Base-by-base conservation (phyloP, 2,329 filamentous ascomycete species). In the Neocucurbitaria cava region DNA sequence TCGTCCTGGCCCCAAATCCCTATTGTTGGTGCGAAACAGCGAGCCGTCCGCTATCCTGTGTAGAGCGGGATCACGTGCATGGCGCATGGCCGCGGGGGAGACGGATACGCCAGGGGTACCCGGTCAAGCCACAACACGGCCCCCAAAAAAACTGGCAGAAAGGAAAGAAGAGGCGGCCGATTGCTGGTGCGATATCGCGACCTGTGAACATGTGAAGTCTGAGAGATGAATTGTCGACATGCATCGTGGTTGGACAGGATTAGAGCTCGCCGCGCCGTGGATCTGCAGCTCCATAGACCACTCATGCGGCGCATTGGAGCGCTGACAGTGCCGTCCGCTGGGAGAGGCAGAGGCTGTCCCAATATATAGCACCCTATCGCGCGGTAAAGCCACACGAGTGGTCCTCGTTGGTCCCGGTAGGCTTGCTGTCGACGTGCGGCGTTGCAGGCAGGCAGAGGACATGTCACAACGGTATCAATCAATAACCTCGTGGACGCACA, bases 401-500 rank as follows among this genome's bases (percentile, higher is more conserved):
- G 30, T n/a, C 31, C 4, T 35, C 31, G 13, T 35, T 35, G 13
- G 8, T 10, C 28, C 28, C 28, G 10, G 28, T 11, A 15, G 28
- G 10, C 28, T 31, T 31, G 28, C 28, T 31, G 28, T 6, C 28
- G 28, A 15, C 8, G 28, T 15, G 28, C 49, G 49, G 50, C 46
- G 46, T 49, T 35, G 17, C 20, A 15, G n/a, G 17, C 38, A 46
- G 38, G 24, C 40, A 44, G 23, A 26, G 46, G 17, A 28, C 36
- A 46, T 30, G 24, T 51, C 47, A 24, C 42, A 38, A 41, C 46
- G 30, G 54, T 55, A 46, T 50, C 51, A 55, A 54, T 58, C 59
- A 59, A 66, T 56, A 64, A 41, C 51, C 24, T 30, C 21, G 46
- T 39, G 52, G 57, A 41, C 24, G 53, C 59, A 59, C 61, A n/a